Base-by-base conservation (phyloP, 306 rosid species). In the Begonia fuchsioides region DNA sequence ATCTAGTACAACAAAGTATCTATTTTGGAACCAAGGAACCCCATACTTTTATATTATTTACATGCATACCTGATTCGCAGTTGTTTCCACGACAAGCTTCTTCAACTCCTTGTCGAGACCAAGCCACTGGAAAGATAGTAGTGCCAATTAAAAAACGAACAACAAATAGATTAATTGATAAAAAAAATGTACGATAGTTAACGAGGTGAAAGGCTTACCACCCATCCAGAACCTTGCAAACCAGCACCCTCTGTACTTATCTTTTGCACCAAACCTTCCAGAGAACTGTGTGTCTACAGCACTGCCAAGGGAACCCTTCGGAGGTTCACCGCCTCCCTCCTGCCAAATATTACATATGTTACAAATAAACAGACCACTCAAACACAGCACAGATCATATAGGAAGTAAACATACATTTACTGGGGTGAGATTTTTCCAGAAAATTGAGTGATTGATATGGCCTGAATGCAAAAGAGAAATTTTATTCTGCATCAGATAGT, bases 221-320 rank as follows among this genome's bases (percentile, higher is more conserved):
- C 99, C 99, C 99, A 92, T 73, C 99, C 99, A 32, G 99, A 92
- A 15, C 99, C 99, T 74, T 92, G 99, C 43, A 92, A 43, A 18
- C 81, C 99, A 16, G 99, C 88, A 43, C 93, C 99, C 72, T 92
- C 99, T 8, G 93, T 71, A 40, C 65, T 90, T 39, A 82, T 39
- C 65, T 74, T 85, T 54, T 77, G 64, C 56, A 79, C 61, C 60
- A 90, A 67, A 47, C 66, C 61, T 48, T 85, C 94, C 8, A 77
- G 48, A 55, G 96, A 79, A 39, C 92, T 68, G 51, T 3, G 74
- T 58, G 62, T 90, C 98, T 48, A 90, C 82, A 51, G 94, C 96
- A 92, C 87, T 77, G 13, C 96, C 96, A 19, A 92, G 72, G 17
- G 87, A 61, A n/a, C 64, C 58, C 59, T 79, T 73, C 35, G 98